phyloP scores from a whole-genome alignment of 164 flowering plant genomes.

The Warburgia ugandensis region DNA sequence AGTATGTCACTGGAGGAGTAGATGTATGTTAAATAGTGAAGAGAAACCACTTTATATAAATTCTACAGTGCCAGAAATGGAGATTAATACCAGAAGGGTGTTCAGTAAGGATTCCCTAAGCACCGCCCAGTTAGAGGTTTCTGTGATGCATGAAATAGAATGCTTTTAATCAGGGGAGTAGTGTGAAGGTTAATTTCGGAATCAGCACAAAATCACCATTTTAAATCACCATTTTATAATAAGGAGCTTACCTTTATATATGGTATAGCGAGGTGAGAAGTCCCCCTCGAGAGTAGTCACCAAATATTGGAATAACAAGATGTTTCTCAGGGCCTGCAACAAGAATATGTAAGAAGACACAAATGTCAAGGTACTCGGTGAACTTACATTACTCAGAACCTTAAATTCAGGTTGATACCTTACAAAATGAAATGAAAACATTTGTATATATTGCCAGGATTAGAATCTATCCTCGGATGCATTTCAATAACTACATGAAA shows the following conservation, averaged over 20 bases:
- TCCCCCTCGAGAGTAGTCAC: constrained; percentile 63
- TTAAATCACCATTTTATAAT: constrained; percentile 2
- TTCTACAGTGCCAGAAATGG: constrained; percentile 2
- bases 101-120: constrained; percentile 59
- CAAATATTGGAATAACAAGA: constrained; percentile 73
- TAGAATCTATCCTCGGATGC: too few relatives aligned
- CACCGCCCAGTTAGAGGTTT: constrained; percentile 51
- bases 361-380: too few relatives aligned
- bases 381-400: too few relatives aligned
- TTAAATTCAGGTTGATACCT: too few relatives aligned
- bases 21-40: too few relatives aligned
- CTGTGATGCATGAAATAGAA: constrained; percentile 33
- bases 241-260: constrained; percentile 36
- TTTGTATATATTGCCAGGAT: too few relatives aligned
- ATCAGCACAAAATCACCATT: too few relatives aligned
- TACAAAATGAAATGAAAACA: too few relatives aligned
- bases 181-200: too few relatives aligned
- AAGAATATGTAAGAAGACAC: too few relatives aligned
- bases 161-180: neutral
- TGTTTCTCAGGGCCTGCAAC: constrained; percentile 50
- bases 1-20: too few relatives aligned
- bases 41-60: neutral
- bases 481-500: too few relatives aligned
- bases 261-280: constrained; percentile 45
- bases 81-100: constrained; percentile 56